These are phyloP conservation scores for Entomortierella lignicola DNA, from an alignment of 192 early-diverging fungal species.

Conservation along the genomic window DNA sequence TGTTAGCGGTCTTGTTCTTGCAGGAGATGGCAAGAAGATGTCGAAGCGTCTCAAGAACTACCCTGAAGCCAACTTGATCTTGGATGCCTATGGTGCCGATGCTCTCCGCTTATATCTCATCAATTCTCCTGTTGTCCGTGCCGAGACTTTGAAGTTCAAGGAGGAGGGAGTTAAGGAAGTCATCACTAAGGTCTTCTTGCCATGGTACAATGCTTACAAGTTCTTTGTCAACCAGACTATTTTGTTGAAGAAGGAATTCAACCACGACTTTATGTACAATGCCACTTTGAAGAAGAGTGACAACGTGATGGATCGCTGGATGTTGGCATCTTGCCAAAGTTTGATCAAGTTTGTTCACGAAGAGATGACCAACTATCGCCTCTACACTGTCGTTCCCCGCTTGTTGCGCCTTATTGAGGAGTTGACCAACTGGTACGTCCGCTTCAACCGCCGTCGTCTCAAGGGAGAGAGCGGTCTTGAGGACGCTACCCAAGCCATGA, in stretches of 20 bases:
- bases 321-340: constrained; percentile 93
- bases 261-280: constrained; percentile 85
- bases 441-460: constrained; percentile 96
- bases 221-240: constrained; percentile 95
- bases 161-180: constrained; percentile 98
- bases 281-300: constrained; percentile 72
- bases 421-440: constrained; percentile 99
- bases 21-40: constrained; percentile 99
- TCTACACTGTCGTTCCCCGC: constrained; percentile 98
- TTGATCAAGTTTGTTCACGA: constrained; percentile 92
- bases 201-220: constrained; percentile 98
- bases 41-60: constrained; percentile 99
- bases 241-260: constrained; percentile 89
- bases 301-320: constrained; percentile 99
- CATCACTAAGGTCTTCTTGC: constrained; percentile 92
- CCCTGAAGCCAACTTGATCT: constrained; percentile 86
- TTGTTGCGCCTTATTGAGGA: constrained; percentile 91
- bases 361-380: constrained; percentile 95
- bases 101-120: constrained; percentile 94
- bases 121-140: constrained; percentile 97
- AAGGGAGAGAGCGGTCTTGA: constrained; percentile 95
- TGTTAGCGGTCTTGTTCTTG: constrained; percentile 95
- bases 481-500: constrained; percentile 87
- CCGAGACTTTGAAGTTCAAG: constrained; percentile 94
- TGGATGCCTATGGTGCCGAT: constrained; percentile 94